Conservation (phyloP, 768 basidiomycete species). For the Pholiota conissans region DNA sequence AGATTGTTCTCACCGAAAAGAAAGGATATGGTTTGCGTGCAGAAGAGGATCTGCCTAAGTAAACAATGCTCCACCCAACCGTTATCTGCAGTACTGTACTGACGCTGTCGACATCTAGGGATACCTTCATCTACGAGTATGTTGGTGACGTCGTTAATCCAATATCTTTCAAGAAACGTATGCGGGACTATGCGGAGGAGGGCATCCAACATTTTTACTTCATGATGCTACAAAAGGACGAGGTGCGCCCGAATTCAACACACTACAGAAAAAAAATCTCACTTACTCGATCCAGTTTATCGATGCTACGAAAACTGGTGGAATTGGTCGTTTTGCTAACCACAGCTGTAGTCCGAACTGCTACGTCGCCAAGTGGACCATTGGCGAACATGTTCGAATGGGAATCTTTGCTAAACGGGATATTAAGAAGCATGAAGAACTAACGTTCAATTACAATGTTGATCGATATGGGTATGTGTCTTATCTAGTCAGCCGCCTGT, state of each 20-base stretch:
- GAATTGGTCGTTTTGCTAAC: constrained; percentile 96
- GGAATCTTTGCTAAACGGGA: constrained; percentile 92
- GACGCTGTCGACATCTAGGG: constrained; percentile 50
- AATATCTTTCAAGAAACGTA: constrained; percentile 84
- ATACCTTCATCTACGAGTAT: constrained; percentile 95
- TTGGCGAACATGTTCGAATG: constrained; percentile 89
- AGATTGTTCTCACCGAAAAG: constrained; percentile 91
- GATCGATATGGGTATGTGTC: constrained; percentile 88
- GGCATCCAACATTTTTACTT: constrained; percentile 98
- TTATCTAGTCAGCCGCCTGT: background rate
- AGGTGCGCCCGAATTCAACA: constrained; percentile 52
- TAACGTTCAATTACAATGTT: constrained; percentile 99
- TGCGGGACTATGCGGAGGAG: constrained; percentile 90
- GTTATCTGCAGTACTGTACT: constrained; percentile 9
- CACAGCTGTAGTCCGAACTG: constrained; percentile 98
- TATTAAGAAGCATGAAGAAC: constrained; percentile 79
- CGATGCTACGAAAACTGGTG: constrained; percentile 96
- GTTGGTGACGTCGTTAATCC: constrained; percentile 95
- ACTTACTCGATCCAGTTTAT: constrained; percentile 64
- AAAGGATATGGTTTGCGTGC: constrained; percentile 95
- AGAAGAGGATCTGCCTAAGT: constrained; percentile 65
- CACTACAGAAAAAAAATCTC: background rate
- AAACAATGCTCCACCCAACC: constrained; percentile 24
- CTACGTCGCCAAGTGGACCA: constrained; percentile 97
- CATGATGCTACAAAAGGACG: constrained; percentile 99